Base-by-base conservation (phyloP, 1,284 basidiomycete genomes). In the Coniophora puteana region DNA sequence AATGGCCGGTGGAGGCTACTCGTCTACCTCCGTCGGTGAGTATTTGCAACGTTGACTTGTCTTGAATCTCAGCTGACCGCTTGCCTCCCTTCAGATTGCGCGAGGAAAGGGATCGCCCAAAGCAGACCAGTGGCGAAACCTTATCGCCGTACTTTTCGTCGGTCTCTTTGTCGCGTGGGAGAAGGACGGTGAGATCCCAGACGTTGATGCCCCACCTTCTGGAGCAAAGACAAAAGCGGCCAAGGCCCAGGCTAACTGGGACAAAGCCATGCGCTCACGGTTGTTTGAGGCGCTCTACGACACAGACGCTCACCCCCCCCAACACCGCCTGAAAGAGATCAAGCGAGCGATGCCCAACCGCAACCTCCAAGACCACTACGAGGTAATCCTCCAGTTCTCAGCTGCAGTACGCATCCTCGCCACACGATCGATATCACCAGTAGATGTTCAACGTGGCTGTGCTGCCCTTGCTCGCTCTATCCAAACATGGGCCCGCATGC, bases 61-160 rank as follows among this genome's bases (percentile, higher is more conserved):
- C 14, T 33, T 32, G 24, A 25, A 40, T 14, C n/a, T 34, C n/a
- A 23, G 14, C 18, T 37, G n/a, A 24, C 28, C 26, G 13, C 34
- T 32, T 14, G 20, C 40, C n/a, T 18, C 23, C 31, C 18, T 38
- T 28, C 27, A 54, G 55, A 36, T 56, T n/a, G 23, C 48, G 3
- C 41, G 31, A 5, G 47, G 51, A 17, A 47, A 37, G 11, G 51
- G 47, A 4, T 39, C 51, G 5, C 40, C 50, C 18, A 59, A 60
- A 45, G 57, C 55, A 0, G 57, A 59, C 32, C 46, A 58, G 29
- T 58, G 54, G 55, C 45, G 50, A 3, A 51, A 45, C 7, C 48
- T 46, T 28, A 32, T 45, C 10, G 21, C 32, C 5, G 28, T 55
- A 3, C 40, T 57, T 4, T 44, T 50, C 20, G 44, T 56, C 11